Conservation (phyloP, 2,329 filamentous ascomycete genomes). For the Dothiorella sarmentorum region DNA sequence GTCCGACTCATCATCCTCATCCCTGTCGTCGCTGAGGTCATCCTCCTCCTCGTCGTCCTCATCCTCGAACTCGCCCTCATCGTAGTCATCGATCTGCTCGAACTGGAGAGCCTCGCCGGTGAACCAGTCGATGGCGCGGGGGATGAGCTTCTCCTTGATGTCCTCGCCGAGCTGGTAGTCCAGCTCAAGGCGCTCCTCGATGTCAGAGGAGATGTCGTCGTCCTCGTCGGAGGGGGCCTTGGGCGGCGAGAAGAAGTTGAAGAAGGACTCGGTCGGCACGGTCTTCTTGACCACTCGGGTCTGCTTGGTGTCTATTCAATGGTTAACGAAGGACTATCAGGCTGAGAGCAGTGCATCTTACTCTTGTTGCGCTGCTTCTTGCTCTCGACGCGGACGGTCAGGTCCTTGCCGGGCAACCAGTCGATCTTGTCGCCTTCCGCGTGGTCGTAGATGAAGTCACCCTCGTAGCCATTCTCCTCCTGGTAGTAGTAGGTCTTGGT, state of each 20-base stretch:
- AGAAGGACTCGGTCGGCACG: constrained; percentile 95
- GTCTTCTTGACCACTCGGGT: constrained; percentile 99
- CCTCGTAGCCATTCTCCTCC: constrained; percentile 96
- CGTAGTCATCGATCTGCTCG: constrained; percentile 85
- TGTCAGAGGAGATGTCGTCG: constrained; percentile 76
- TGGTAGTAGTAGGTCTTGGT: constrained; percentile 99
- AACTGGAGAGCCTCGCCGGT: constrained; percentile 96
- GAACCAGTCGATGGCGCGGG: constrained; percentile 98
- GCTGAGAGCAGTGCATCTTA: constrained; percentile 47
- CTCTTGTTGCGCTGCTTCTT: constrained; percentile 99
- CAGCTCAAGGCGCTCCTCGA: constrained; percentile 95
- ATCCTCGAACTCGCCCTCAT: constrained; percentile 79
- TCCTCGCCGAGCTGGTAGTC: constrained; percentile 99
- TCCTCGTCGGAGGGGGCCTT: constrained; percentile 77
- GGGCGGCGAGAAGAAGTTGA: constrained; percentile 97
- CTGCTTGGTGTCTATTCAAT: constrained; percentile 85
- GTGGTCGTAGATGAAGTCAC: constrained; percentile 99
- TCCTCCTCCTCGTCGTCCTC: constrained; percentile 93
- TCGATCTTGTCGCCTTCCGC: constrained; percentile 97
- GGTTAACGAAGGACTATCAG: not conserved
- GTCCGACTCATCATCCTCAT: constrained; percentile 61
- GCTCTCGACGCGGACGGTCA: constrained; percentile 92
- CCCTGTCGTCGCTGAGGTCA: constrained; percentile 73
- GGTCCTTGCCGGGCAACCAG: constrained; percentile 89
- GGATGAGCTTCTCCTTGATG: constrained; percentile 99